A percentile compares a stretch with the other conserved stretches of the same genome.
phyloP scores from a whole-genome alignment of 805 yeast species.

The Starmerella roubikii region DNA sequence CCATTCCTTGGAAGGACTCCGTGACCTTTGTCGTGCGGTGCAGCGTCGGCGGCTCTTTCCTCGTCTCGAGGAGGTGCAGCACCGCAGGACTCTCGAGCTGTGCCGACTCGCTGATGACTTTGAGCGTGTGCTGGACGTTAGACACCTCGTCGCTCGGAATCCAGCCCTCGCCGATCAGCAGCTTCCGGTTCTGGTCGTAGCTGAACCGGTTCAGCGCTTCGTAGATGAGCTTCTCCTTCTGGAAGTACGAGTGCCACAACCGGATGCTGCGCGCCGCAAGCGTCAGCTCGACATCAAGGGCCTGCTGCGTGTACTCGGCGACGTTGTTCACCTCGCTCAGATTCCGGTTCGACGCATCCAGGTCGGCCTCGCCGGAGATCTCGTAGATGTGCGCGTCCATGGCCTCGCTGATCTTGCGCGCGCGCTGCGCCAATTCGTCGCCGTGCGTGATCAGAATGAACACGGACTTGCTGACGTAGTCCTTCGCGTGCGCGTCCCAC shows the following conservation, averaged over 20 bases:
- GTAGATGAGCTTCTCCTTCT: slow-evolving; percentile 74
- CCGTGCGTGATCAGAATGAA: slow-evolving; percentile 93
- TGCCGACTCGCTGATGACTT: slow-evolving; percentile 43
- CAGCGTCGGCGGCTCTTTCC: slow-evolving; percentile 75
- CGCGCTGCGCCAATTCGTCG: slow-evolving; percentile 50
- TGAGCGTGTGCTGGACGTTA: slow-evolving; percentile 50
- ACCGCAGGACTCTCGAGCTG: slow-evolving; percentile 34
- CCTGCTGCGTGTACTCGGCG: slow-evolving; percentile 47
- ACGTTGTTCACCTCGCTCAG: slow-evolving; percentile 48
- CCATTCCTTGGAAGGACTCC: slow-evolving; percentile 79
- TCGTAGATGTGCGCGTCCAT: slow-evolving; percentile 68
- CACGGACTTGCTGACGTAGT: slow-evolving; percentile 55
- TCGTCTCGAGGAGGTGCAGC: slow-evolving; percentile 50
- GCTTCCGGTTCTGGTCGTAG: slow-evolving; percentile 69
- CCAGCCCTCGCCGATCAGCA: slow-evolving; percentile 95
- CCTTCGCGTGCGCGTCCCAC: slow-evolving; percentile 45
- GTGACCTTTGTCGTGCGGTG: slow-evolving; percentile 94
- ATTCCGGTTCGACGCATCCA: slow-evolving; percentile 33
- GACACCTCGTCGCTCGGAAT: slow-evolving; percentile 66
- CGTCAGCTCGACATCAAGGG: slow-evolving; percentile 63
- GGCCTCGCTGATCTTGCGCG: slow-evolving; percentile 75
- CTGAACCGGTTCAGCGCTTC: slow-evolving; percentile 65
- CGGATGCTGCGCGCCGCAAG: slow-evolving; percentile 63
- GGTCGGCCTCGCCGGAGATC: slow-evolving; percentile 33
- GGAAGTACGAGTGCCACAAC: slow-evolving; percentile 54